These are phyloP conservation scores for Termitomyces sp. DNA, from an alignment of 768 basidiomycete species.

Conservation along the genomic window DNA sequence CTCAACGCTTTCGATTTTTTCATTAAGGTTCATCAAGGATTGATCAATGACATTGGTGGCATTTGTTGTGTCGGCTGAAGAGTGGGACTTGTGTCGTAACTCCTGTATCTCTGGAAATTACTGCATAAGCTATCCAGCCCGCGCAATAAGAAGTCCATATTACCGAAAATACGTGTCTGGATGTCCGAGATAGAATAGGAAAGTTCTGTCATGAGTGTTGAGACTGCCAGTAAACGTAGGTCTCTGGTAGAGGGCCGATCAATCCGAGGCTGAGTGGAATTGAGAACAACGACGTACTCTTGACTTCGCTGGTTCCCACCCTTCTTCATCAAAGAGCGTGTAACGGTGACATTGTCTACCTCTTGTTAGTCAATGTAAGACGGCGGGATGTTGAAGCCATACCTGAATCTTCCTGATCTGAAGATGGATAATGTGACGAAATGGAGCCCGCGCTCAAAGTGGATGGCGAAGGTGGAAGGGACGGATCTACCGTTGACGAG, in stretches of 20 bases:
- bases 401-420: constrained; percentile 65
- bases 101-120: constrained; percentile 79
- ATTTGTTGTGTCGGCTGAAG: constrained; percentile 47
- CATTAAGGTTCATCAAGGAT: constrained; percentile 74
- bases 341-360: constrained; percentile 73
- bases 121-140: constrained; percentile 3
- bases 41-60: constrained; percentile 75
- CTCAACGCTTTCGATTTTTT: constrained; percentile 68
- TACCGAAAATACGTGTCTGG: constrained; percentile 88
- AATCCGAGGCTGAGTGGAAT: constrained; percentile 3
- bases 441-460: constrained; percentile 29
- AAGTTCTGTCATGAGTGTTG: constrained; percentile 83
- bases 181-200: constrained; percentile 86
- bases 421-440: constrained; percentile 52
- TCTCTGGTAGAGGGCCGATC: constrained; percentile 40
- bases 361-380: constrained; percentile 10
- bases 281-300: constrained; percentile 50
- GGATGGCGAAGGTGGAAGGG: constrained; percentile 34
- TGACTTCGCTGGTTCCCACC: constrained; percentile 53
- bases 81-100: constrained; percentile 81
- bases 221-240: constrained; percentile 69
- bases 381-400: constrained; percentile 14
- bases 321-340: constrained; percentile 37
- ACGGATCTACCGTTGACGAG: constrained; percentile 27
- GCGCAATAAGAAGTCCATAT: constrained; percentile 1